These are phyloP conservation scores for Xylaria sp. DNA, from an alignment of 2,329 filamentous ascomycete species.

Conservation along the genomic window DNA sequence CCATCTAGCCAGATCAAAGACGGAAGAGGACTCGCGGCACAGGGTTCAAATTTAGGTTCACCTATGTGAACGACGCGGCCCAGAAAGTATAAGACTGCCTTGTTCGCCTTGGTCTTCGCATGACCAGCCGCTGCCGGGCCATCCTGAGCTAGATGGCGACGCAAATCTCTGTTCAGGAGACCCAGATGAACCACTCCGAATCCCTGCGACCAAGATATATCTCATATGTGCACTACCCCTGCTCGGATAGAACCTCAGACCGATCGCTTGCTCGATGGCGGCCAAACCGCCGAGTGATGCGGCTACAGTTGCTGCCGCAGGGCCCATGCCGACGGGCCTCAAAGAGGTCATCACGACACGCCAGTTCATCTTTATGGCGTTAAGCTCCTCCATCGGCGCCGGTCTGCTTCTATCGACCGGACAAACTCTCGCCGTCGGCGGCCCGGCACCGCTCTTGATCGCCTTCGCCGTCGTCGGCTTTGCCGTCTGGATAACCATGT, in stretches of 20 bases:
- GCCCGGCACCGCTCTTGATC: constrained; percentile 49
- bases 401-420: constrained; percentile 52
- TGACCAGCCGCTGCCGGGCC: background rate
- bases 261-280: background rate
- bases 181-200: background rate
- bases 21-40: background rate
- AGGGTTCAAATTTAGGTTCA: constrained; percentile 10
- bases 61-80: constrained; percentile 3
- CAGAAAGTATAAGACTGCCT: background rate
- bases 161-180: background rate
- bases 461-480: constrained; percentile 50
- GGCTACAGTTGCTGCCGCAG: background rate
- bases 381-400: constrained; percentile 53
- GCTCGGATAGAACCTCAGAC: background rate
- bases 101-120: background rate
- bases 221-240: background rate
- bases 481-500: constrained; percentile 50
- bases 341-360: constrained; percentile 49
- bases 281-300: background rate
- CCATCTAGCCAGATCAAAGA: too few relatives aligned
- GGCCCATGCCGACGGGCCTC: constrained; percentile 24
- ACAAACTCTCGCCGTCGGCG: constrained; percentile 48
- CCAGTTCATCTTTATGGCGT: constrained; percentile 52
- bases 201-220: background rate
- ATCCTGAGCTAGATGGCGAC: background rate